A percentile compares a stretch with the other conserved stretches of the same genome.
Conservation (phyloP, 352 stramenopile species). For the Pythium grandisporangium region DNA sequence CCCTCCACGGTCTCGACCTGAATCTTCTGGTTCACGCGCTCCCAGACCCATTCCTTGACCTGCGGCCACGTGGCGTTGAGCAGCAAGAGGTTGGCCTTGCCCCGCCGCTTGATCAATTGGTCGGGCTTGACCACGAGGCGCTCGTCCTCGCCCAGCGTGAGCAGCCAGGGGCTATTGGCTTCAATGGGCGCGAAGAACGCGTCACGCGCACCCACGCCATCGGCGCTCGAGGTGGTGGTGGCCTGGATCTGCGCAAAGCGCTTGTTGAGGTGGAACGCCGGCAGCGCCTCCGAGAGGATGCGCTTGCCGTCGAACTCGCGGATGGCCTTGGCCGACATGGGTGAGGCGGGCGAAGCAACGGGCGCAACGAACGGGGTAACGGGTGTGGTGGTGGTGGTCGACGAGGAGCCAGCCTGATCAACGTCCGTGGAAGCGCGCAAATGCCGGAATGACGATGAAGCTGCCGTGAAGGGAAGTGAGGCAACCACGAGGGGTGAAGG, state of each 20-base stretch:
- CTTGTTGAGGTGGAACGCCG: slow-evolving; percentile 62
- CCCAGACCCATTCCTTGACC: slow-evolving; percentile 91
- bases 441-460: too few relatives aligned
- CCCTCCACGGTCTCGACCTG: slow-evolving; percentile 88
- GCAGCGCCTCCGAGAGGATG: slow-evolving; percentile 81
- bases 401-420: too few relatives aligned
- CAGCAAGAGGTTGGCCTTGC: slow-evolving; percentile 93
- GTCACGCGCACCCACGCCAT: slow-evolving; percentile 20
- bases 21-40: slow-evolving; percentile 90
- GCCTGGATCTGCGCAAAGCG: slow-evolving; percentile 67
- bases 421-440: too few relatives aligned
- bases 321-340: slow-evolving; percentile 94
- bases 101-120: slow-evolving; percentile 96
- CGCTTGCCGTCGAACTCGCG: slow-evolving; percentile 95
- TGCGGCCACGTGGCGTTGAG: slow-evolving; percentile 91
- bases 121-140: slow-evolving; percentile 97
- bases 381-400: too few relatives aligned
- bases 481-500: too few relatives aligned
- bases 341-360: too few relatives aligned
- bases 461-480: too few relatives aligned
- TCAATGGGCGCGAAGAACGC: slow-evolving; percentile 69
- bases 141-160: slow-evolving; percentile 34
- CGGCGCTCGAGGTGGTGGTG: background rate
- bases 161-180: slow-evolving; percentile 77
- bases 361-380: too few relatives aligned